Conservation (phyloP, 352 stramenopile genomes). For the Chrysophaeum taylorii region DNA sequence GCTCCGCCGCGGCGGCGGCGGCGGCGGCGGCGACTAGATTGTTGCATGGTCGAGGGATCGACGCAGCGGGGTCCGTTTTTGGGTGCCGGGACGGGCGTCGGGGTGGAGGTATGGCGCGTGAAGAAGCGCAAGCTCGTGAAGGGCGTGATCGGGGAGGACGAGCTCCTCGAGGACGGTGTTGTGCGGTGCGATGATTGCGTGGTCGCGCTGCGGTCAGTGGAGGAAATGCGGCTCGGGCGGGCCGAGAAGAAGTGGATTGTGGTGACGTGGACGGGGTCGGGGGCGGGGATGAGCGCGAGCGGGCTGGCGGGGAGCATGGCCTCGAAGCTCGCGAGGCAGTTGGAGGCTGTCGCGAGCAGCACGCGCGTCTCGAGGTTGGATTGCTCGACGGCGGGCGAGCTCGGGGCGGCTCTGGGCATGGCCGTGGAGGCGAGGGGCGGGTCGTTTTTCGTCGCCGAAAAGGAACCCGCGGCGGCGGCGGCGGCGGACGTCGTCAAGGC, state of each 20-base stretch:
- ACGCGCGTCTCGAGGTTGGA: background rate
- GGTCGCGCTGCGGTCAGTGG: background rate
- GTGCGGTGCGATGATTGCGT: background rate
- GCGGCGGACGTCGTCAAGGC: background rate
- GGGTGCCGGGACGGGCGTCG: background rate
- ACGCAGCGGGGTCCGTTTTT: no score
- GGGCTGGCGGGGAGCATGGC: background rate
- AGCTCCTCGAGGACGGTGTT: background rate
- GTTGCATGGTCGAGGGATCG: no score
- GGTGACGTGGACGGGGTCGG: background rate
- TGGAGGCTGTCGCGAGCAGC: background rate
- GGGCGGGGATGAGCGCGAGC: background rate
- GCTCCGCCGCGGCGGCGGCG: no score
- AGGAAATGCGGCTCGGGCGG: background rate
- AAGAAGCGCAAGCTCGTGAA: background rate
- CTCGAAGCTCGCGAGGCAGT: background rate
- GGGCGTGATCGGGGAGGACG: background rate
- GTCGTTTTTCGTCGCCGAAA: background rate
- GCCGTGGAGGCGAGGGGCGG: background rate
- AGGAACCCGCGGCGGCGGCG: background rate
- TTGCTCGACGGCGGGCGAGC: background rate
- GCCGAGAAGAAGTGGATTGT: background rate
- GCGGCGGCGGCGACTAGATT: no score
- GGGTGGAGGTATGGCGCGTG: background rate
- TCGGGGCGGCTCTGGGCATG: no score